Evolutionary conservation across 176 grass and related monocot species (phyloP), one percentile per base, ranked within the genome.

Genomic region (Cymbopogon citratus): DNA sequence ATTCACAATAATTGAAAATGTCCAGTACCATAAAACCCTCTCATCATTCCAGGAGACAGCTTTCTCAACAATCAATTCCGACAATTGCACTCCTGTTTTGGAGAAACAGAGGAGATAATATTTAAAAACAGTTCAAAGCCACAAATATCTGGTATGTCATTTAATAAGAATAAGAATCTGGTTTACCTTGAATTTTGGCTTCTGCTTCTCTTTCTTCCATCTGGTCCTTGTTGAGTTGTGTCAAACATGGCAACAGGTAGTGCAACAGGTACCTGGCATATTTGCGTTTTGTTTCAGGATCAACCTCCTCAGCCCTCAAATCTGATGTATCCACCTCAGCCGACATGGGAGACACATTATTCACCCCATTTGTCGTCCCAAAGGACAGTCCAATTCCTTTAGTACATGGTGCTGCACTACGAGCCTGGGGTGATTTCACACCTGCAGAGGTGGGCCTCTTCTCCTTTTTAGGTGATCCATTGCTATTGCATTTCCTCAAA

Each of bases 181-280:
- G 41, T 67, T 67, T 84, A 91, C 93, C 80, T 96, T 21, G 69
- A 75, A 85, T 82, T 15, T 67, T 35, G 14, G 90, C 90, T 62
- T 96, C 93, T 7, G 78, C 52, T 79, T 82, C 60, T 80, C n/a
- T 88, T 86, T 93, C 93, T 48, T 66, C 16, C 76, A 85, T 78
- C 49, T 96, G 93, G 15, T 93, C 86, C 31, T 72, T 60, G 76
- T 89, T 91, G 7, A 93, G 28, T 3, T 85, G 49, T 61, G 16
- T 85, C 70, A 96, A 71, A 85, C 71, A 83, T 59, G 93, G 93
- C 21, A 93, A 28, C 64, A 96, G 63, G 64, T 91, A 78, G 57
- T 89, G 68, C 80, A 96, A 78, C 19, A 90, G 34, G 46, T 96
- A 96, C 29, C 65, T 86, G 10, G 82, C 80, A 39, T 89, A 79